Conservation (phyloP, 495 filamentous ascomycete species). For the Aspergillus cavernicola region DNA sequence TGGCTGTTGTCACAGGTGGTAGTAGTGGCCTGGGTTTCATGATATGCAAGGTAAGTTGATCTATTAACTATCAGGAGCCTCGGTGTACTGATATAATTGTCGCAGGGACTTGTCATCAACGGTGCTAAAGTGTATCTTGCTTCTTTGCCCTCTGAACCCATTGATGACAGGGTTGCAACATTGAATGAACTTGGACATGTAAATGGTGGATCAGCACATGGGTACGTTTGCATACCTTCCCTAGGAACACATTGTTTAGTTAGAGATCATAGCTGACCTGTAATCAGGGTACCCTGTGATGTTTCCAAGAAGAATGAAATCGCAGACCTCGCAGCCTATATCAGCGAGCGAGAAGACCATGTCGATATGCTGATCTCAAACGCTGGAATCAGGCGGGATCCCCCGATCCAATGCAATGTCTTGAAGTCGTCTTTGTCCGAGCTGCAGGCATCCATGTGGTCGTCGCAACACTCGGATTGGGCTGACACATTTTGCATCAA, state of each 20-base stretch:
- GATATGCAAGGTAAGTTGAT: constrained; percentile 31
- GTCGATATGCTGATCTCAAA: constrained; percentile 45
- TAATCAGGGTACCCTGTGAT: too few species aligned
- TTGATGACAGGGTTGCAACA: too few species aligned
- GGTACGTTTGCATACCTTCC: too few species aligned
- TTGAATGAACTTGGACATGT: too few species aligned
- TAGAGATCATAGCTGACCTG: too few species aligned
- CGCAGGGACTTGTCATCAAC: too few species aligned
- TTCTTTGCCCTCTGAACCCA: too few species aligned
- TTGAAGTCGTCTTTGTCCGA: constrained; percentile 30
- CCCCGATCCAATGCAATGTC: constrained; percentile 35
- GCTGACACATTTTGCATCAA: constrained; percentile 38
- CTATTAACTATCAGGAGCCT: background rate
- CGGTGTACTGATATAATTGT: too few species aligned
- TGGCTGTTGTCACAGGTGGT: constrained; percentile 43
- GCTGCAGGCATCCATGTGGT: constrained; percentile 44
- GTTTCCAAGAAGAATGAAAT: too few species aligned
- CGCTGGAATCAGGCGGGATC: constrained; percentile 43
- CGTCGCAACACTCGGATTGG: constrained; percentile 35
- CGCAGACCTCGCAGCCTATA: constrained; percentile 14
- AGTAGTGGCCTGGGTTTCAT: constrained; percentile 44
- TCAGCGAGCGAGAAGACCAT: constrained; percentile 23
- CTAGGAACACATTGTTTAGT: too few species aligned
- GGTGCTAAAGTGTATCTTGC: too few species aligned
- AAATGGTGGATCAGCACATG: too few species aligned